Base-by-base conservation (phyloP, 192 early-diverging fungal species). In the Coemansia asiatica region DNA sequence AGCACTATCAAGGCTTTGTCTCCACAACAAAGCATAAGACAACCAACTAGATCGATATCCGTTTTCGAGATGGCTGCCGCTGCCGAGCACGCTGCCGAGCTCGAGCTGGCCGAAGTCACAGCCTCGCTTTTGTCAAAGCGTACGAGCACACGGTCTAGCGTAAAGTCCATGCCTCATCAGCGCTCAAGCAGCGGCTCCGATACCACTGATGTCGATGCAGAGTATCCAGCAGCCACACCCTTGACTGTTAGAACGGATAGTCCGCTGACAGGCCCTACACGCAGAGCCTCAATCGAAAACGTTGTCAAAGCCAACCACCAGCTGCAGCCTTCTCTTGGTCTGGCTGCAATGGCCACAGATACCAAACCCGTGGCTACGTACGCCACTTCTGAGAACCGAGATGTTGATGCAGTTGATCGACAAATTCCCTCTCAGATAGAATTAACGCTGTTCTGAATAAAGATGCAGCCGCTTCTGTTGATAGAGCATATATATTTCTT, bases 71-170 rank as follows among this genome's bases (percentile, higher is more conserved):
- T 80, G 57, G 61, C 68, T 5, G 58, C 68, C 3, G 68, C 77
- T 22, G 68, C 71, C 48, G 77, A 71, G 61, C 54, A 29, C 22
- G 66, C 62, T 35, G 77, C 65, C 25, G 66, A 74, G 31, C 38
- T 64, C 27, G 68, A 80, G 58, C 44, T 74, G 21, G 66, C 75
- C 46, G 66, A 68, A n/a, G 31, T 53, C 21, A 62, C 75, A 31
- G 31, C 61, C 19, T 60, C 69, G 6, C 31, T 77, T n/a, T 53
- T 63, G 4, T 54, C 61, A 1, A 50, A 23, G 7, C 69, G 72
- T 26, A 23, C 28, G 16, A 40, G 33, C n/a, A 33, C 60, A n/a
- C n/a, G 31, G n/a, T 35, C 56, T 19, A 18, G 29, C 25, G 29
- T 28, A 18, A 4, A 25, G n/a, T 26, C 31, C 19, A 57, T 31